phyloP scores from a whole-genome alignment of 768 basidiomycete species.

The Favolaschia claudopus region DNA sequence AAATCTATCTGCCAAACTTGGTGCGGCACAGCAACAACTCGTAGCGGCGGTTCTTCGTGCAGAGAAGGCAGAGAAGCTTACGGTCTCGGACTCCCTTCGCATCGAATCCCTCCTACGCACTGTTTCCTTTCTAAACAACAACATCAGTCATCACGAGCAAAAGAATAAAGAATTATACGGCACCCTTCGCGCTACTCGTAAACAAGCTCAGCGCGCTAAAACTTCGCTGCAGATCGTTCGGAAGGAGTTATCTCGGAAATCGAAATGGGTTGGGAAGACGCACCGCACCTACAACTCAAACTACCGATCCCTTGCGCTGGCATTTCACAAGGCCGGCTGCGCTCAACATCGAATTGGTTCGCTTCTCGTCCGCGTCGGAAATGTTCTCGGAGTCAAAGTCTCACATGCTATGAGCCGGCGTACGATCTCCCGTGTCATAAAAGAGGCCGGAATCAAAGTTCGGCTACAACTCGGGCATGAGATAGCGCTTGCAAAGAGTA shows the following conservation, averaged over 20 bases:
- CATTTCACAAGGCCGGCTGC: background rate
- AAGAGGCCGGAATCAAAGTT: constrained; percentile 9
- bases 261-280: background rate
- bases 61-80: background rate
- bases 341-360: background rate
- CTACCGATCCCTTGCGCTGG: background rate
- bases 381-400: constrained; percentile 4
- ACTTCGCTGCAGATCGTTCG: background rate
- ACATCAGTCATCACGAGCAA: background rate
- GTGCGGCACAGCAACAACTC: background rate
- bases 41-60: background rate
- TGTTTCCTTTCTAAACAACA: background rate
- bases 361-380: background rate
- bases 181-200: background rate
- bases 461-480: constrained; percentile 8
- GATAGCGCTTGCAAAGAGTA: background rate
- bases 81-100: background rate
- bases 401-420: background rate
- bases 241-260: background rate
- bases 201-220: background rate
- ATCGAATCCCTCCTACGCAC: background rate
- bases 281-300: background rate
- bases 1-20: background rate
- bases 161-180: background rate
- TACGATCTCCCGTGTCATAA: constrained; percentile 9